Percentiles rank a stretch among this genome's conserved stretches.
Conservation (phyloP, 1,139 yeast genomes). For the Diutina ranongensis region DNA sequence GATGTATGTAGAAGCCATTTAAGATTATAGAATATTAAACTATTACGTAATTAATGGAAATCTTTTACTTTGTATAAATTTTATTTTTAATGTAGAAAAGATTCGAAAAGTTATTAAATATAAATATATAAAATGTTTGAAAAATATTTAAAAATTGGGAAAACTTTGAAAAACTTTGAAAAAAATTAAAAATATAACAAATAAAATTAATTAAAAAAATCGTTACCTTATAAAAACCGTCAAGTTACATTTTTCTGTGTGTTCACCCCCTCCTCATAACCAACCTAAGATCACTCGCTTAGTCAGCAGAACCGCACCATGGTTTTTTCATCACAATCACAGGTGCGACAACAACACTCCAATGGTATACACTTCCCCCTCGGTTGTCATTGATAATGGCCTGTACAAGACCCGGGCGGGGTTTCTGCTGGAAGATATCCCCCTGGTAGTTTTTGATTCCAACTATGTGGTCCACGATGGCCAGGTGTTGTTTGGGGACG, state of each 20-base stretch:
- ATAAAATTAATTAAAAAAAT: too few species aligned
- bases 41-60: too few species aligned
- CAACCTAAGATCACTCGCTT: neutral
- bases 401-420: slow-evolving; percentile 60
- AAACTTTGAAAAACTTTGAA: too few species aligned
- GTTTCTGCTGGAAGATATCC: slow-evolving; percentile 53
- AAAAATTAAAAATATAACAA: too few species aligned
- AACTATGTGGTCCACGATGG: slow-evolving; percentile 33
- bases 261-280: neutral
- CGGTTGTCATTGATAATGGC: slow-evolving; percentile 63
- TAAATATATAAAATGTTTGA: too few species aligned
- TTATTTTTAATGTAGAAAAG: too few species aligned
- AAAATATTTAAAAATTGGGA: too few species aligned
- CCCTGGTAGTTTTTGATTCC: slow-evolving; percentile 47
- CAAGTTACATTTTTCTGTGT: too few species aligned
- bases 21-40: too few species aligned
- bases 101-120: too few species aligned
- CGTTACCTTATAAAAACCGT: too few species aligned
- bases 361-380: slow-evolving; percentile 33
- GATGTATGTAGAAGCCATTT: slow-evolving; percentile 1
- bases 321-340: neutral
- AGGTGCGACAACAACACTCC: neutral
- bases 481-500: slow-evolving; percentile 39
- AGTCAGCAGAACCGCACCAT: neutral
- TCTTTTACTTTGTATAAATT: too few species aligned